Conservation (phyloP, 768 basidiomycete species). For the Termitomyces sp. region DNA sequence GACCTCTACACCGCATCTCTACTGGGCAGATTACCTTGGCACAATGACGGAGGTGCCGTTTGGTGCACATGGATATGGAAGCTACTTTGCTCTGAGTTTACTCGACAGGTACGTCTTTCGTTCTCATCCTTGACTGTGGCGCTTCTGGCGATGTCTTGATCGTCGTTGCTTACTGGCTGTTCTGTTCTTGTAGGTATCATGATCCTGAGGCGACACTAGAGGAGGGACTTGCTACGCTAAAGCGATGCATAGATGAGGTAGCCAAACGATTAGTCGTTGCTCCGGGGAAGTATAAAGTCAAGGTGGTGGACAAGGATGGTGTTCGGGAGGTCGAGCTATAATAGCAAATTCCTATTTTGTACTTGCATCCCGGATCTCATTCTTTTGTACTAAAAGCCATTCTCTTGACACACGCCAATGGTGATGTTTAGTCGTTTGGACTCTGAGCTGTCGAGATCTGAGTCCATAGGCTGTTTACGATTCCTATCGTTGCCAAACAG, state of each 20-base stretch:
- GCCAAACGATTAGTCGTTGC: slow-evolving; percentile 78
- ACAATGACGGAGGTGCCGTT: slow-evolving; percentile 88
- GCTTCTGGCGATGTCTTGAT: not conserved
- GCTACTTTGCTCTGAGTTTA: slow-evolving; percentile 89
- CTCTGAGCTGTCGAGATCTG: too few species aligned
- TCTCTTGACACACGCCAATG: not conserved
- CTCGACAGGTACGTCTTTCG: slow-evolving; percentile 70
- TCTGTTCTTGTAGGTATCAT: slow-evolving; percentile 64
- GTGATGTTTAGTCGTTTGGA: not conserved
- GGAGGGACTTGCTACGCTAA: slow-evolving; percentile 80
- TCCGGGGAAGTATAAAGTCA: slow-evolving; percentile 81
- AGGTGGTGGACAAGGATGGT: slow-evolving; percentile 91
- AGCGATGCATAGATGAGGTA: slow-evolving; percentile 87
- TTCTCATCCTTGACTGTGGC: not conserved
- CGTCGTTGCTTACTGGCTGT: not conserved
- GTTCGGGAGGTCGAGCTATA: slow-evolving; percentile 76
- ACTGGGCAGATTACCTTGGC: slow-evolving; percentile 97
- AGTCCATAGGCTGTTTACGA: not conserved
- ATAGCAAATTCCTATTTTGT: slow-evolving; percentile 5
- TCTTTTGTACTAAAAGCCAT: slow-evolving; percentile 5
- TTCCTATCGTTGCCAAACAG: not conserved
- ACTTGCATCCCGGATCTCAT: slow-evolving; percentile 5
- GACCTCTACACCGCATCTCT: slow-evolving; percentile 67
- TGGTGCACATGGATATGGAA: slow-evolving; percentile 93
- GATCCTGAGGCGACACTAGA: slow-evolving; percentile 82